phyloP scores from a whole-genome alignment of 2,329 filamentous ascomycete species.

The Fusarium torulosum region DNA sequence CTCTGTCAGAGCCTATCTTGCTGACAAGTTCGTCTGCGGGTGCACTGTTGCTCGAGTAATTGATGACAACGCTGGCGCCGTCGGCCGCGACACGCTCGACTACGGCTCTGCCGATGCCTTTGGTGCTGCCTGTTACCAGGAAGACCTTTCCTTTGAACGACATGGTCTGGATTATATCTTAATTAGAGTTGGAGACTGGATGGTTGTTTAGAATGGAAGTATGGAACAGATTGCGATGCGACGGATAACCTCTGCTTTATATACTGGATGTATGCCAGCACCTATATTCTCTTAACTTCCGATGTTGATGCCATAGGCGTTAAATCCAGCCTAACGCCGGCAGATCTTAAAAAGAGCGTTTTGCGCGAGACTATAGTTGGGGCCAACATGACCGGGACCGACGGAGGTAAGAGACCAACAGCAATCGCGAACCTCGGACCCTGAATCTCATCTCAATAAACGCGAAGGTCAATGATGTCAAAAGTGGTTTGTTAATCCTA shows the following conservation, averaged over 20 bases:
- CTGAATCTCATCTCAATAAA: not conserved
- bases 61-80: constrained; percentile 14
- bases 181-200: too few species aligned
- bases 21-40: constrained; percentile 7
- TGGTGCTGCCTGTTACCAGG: constrained; percentile 6
- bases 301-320: too few species aligned
- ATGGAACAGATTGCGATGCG: not conserved
- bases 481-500: not conserved
- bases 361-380: too few species aligned
- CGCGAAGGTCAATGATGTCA: not conserved
- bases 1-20: constrained; percentile 1
- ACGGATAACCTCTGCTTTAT: not conserved
- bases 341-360: too few species aligned
- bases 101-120: constrained; percentile 17
- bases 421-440: not conserved
- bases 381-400: too few species aligned
- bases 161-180: not conserved
- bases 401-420: not conserved
- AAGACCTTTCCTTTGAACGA: constrained; percentile 4
- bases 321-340: too few species aligned
- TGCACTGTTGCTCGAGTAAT: constrained; percentile 2
- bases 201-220: not conserved
- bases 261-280: not conserved
- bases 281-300: too few species aligned
- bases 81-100: constrained; percentile 7